A percentile compares a stretch with the other conserved stretches of the same genome.
These are phyloP conservation scores for Psilocybe azurescens DNA, from an alignment of 768 basidiomycete species.

Conservation along the genomic window DNA sequence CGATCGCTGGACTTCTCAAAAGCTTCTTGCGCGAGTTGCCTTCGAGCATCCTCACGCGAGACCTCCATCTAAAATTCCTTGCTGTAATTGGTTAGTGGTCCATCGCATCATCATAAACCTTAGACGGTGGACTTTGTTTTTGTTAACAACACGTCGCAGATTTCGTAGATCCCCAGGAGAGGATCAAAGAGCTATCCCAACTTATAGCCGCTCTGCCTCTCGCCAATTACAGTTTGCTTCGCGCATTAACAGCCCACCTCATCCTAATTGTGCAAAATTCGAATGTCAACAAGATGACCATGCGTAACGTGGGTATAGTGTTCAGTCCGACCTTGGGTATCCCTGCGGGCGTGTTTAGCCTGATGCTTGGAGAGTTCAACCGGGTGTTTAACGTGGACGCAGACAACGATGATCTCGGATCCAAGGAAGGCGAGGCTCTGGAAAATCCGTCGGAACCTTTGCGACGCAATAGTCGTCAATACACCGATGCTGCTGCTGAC, in stretches of 20 bases:
- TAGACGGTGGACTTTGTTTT: too few relatives aligned
- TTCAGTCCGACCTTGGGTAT: constrained; percentile 98
- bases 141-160: constrained; percentile 51
- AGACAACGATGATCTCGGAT: constrained; percentile 39
- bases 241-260: constrained; percentile 93
- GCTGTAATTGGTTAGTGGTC: constrained; percentile 85
- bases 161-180: constrained; percentile 85
- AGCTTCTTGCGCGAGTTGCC: constrained; percentile 93
- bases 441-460: constrained; percentile 46
- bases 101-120: neutral
- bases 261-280: constrained; percentile 95
- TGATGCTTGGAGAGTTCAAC: constrained; percentile 94
- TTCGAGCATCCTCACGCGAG: constrained; percentile 88
- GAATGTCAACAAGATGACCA: constrained; percentile 93
- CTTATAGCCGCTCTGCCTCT: constrained; percentile 89
- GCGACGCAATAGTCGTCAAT: constrained; percentile 84
- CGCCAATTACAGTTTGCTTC: constrained; percentile 91
- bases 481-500: constrained; percentile 85
- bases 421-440: constrained; percentile 27
- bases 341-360: constrained; percentile 95
- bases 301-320: constrained; percentile 98
- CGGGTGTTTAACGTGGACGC: constrained; percentile 87
- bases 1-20: constrained; percentile 94
- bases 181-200: constrained; percentile 84
- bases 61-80: constrained; percentile 90